Base-by-base conservation (phyloP, 106 monocot genomes). In the Amphibolis antarctica region DNA sequence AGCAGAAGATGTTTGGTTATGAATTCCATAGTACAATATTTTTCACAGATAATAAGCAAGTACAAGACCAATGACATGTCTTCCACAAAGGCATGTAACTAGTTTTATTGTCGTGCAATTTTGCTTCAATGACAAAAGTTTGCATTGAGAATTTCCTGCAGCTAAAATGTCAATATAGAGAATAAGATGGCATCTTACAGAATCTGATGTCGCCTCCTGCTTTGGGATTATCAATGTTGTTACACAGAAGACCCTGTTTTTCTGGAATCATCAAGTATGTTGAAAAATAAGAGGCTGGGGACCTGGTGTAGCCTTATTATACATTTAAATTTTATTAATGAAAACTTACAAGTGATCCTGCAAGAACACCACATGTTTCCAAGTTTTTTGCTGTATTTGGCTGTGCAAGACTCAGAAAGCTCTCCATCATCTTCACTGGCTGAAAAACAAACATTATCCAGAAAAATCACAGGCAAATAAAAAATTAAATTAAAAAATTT, bases 291-390 rank as follows among this genome's bases (percentile, higher is more conserved):
- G 29, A 62, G 12, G 44, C 6, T 0, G 1, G 9, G 25, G n/a
- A n/a, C n/a, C n/a, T n/a, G n/a, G n/a, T n/a, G n/a, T 23, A 3
- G 24, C 19, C 10, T 21, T n/a, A 59, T 14, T 48, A n/a, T 46
- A 24, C 17, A 11, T n/a, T 29, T 44, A 46, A 13, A 80, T 59
- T 13, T 27, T 52, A 63, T 43, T 24, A 62, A 21, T 47, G 6
- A 71, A 19, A 9, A 78, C 82, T 46, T 91, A 98, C 96, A 62
- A 98, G 62, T 66, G 78, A 87, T 75, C 96, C 96, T 24, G 90
- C 96, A 82, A 98, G 96, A 75, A 98, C 76, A 64, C 91, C 96
- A 75, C 96, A 98, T 67, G 96, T 98, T 82, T 98, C 96, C 66
- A 98, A 70, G 80, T 91, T 98, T 70, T 79, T 90, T 29, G 36